Conservation (phyloP, 108 stramenopile genomes). For the Nannochloropsis oceanica region DNA sequence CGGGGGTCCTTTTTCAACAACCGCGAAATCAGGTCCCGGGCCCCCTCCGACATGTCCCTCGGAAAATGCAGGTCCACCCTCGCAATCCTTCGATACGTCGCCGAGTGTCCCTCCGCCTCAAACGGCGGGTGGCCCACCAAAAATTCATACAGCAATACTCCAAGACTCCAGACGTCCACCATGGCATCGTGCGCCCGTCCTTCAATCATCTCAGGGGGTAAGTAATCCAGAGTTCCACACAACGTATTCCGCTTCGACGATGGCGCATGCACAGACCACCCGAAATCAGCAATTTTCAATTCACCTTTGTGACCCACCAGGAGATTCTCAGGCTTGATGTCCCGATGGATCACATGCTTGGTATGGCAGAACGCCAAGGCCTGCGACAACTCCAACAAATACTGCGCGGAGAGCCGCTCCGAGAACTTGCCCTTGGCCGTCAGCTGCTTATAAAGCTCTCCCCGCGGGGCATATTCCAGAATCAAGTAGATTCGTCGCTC, state of each 20-base stretch:
- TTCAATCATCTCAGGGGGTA: slow-evolving; percentile 98
- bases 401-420: slow-evolving; percentile 59
- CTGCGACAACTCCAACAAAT: slow-evolving; percentile 65
- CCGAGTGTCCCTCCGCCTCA: slow-evolving; percentile 76
- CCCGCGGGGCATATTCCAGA: slow-evolving; percentile 85
- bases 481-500: slow-evolving; percentile 90
- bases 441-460: slow-evolving; percentile 89
- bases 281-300: slow-evolving; percentile 98
- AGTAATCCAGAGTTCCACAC: slow-evolving; percentile 96
- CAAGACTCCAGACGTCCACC: slow-evolving; percentile 46
- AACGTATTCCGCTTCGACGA: slow-evolving; percentile 72
- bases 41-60: slow-evolving; percentile 56
- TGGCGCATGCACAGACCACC: slow-evolving; percentile 96
- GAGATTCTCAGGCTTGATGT: slow-evolving; percentile 98
- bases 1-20: slow-evolving; percentile 80
- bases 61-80: background rate
- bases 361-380: slow-evolving; percentile 87
- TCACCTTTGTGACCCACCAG: slow-evolving; percentile 73
- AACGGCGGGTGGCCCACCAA: slow-evolving; percentile 86
- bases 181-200: slow-evolving; percentile 41
- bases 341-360: slow-evolving; percentile 94
- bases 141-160: slow-evolving; percentile 85
- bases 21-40: slow-evolving; percentile 72
- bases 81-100: slow-evolving; percentile 62
- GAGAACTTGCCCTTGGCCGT: slow-evolving; percentile 53